Evolutionary conservation across 768 basidiomycete genomes (phyloP), one percentile per base, ranked within the genome.

Genomic region (Tricholoma hemisulphureum): DNA sequence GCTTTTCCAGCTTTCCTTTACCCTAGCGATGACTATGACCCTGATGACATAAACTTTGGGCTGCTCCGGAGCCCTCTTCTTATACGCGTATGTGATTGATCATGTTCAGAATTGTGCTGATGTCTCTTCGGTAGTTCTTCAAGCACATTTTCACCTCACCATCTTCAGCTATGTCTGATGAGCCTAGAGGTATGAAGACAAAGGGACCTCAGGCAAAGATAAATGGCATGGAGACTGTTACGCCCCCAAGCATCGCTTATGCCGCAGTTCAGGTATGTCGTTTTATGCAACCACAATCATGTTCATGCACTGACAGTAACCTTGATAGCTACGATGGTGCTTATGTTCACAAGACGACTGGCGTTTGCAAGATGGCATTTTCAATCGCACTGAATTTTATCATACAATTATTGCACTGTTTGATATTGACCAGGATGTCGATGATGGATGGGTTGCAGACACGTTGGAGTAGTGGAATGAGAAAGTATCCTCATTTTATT

Each of bases 181-280:
- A 28, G 13, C 51, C 41, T 2, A 45, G 57, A 26, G 37, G 26
- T 26, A n/a, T 26, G 10, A 26, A 35, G 18, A 53, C 58, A 2
- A 61, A 61, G 48, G 28, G 26, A 13, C 24, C 51, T 31, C 51
- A 61, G 35, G 60, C 51, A 3, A 58, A 51, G 26, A 28, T 61
- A 13, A 53, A 61, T 29, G 46, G 26, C 24, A 37, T 61, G 29
- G 46, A 43, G 9, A 8, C 14, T 16, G 57, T 58, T n/a, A 58
- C 41, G 3, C 28, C 28, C 14, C 20, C 51, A 13, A 48, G 57
- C 21, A 61, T 61, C 31, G 60, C 60, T 24, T 58, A 61, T 50
- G 60, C 57, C 7, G 60, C 57, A 20, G 18, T 61, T 11, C 60
- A 61, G 21, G 60, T 61, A 54, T n/a, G 52, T 54, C n/a, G 20